These are phyloP conservation scores for Backusella psychrophila DNA, from an alignment of 192 early-diverging fungal genomes.

Conservation along the genomic window DNA sequence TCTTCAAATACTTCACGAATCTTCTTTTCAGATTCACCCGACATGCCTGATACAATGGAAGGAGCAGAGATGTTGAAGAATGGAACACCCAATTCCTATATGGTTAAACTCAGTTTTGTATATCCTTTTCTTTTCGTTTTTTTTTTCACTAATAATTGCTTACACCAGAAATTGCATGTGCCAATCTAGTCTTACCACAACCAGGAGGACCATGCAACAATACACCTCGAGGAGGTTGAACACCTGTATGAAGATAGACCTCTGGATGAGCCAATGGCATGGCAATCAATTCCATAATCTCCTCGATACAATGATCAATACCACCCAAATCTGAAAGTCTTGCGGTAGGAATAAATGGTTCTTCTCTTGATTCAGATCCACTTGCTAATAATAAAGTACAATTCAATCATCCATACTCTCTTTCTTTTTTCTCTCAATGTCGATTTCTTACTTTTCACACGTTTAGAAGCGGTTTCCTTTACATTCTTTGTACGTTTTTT, in stretches of 20 bases:
- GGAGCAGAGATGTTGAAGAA: conserved; percentile 94
- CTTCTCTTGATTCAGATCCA: conserved; percentile 14
- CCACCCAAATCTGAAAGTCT: conserved; percentile 85
- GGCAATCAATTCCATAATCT: conserved; percentile 87
- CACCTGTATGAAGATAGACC: conserved; percentile 88
- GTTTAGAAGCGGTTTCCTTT: conserved; percentile 16
- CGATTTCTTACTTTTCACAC: conserved; percentile 19
- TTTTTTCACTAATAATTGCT: neutral
- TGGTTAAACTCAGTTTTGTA: neutral
- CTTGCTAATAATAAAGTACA: neutral
- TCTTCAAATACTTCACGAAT: conserved; percentile 98
- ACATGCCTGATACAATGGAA: conserved; percentile 95
- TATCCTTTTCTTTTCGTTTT: neutral
- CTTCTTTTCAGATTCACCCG: conserved; percentile 98
- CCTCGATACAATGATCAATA: conserved; percentile 86
- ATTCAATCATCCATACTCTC: neutral
- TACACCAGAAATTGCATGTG: conserved; percentile 94
- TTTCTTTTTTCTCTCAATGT: neutral
- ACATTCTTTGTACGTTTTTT: conserved; percentile 39
- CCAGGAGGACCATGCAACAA: conserved; percentile 96
- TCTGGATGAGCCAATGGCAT: conserved; percentile 95
- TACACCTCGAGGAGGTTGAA: conserved; percentile 92
- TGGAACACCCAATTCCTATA: conserved; percentile 80
- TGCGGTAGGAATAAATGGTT: conserved; percentile 37
- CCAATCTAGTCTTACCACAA: conserved; percentile 94